Percentiles rank a stretch among this genome's conserved stretches.
These are phyloP conservation scores for Daldinia sp. DNA, from an alignment of 2,329 filamentous ascomycete species.

Conservation along the genomic window DNA sequence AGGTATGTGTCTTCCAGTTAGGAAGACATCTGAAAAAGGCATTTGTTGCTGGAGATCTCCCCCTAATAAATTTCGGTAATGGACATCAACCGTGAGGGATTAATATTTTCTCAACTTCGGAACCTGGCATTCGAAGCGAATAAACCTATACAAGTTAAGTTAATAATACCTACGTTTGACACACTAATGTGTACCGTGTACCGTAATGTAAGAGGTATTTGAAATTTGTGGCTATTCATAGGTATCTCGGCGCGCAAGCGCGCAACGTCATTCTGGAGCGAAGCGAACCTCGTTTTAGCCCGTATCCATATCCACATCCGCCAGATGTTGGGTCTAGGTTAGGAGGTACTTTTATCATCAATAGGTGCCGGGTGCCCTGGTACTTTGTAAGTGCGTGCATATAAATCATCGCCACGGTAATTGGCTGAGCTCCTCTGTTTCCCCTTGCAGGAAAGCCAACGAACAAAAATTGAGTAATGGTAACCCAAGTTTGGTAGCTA, in stretches of 20 bases:
- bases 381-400: constrained; percentile 6
- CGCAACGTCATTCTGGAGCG: background rate
- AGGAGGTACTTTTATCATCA: background rate
- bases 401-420: constrained; percentile 18
- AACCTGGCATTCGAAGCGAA: background rate
- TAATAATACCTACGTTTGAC: too few relatives aligned
- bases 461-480: constrained; percentile 8
- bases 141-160: background rate
- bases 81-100: constrained; percentile 5
- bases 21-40: constrained; percentile 1
- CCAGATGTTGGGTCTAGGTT: background rate
- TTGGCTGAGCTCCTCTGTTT: constrained; percentile 20
- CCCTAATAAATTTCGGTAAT: constrained; percentile 2
- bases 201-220: background rate
- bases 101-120: constrained; percentile 4
- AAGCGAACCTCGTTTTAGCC: background rate
- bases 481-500: background rate
- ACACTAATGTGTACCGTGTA: background rate
- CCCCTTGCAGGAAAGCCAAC: constrained; percentile 27
- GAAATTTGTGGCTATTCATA: background rate
- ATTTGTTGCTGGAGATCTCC: constrained; percentile 9
- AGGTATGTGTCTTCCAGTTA: background rate
- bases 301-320: too few relatives aligned
- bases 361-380: background rate
- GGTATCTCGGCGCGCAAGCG: background rate